Percentiles rank a stretch among this genome's conserved stretches.
Evolutionary conservation across 345 rosid genomes (phyloP).

Genomic region (Salix exigua): DNA sequence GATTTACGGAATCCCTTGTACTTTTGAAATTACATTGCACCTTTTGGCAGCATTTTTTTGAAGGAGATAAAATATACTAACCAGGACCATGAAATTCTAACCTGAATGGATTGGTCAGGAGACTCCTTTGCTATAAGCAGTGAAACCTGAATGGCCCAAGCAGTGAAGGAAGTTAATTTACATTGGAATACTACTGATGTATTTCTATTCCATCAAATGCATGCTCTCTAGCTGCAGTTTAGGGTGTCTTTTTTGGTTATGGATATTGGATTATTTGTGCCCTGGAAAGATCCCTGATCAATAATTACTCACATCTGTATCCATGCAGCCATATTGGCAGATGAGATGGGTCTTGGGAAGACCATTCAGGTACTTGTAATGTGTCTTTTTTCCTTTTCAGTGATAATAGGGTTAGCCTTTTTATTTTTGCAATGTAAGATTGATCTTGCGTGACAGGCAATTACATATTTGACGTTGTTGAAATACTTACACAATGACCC

Average conservation of each 20-base stretch:
- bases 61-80: not conserved
- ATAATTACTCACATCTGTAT: slow-evolving; percentile 25
- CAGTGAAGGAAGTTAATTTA: not conserved
- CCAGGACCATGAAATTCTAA: not conserved
- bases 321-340: slow-evolving; percentile 87
- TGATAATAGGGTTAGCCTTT: not conserved
- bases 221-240: not conserved
- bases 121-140: not conserved
- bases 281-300: slow-evolving; percentile 1
- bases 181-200: not conserved
- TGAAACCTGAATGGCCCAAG: not conserved
- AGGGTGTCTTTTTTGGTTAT: not conserved
- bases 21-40: not conserved
- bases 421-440: slow-evolving; percentile 5
- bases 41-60: not conserved
- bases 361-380: slow-evolving; percentile 74
- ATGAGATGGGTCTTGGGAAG: slow-evolving; percentile 99
- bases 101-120: not conserved
- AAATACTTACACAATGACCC: slow-evolving; percentile 75
- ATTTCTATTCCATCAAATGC: not conserved
- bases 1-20: not conserved
- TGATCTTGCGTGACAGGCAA: slow-evolving; percentile 52
- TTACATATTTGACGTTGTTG: slow-evolving; percentile 75
- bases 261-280: slow-evolving; percentile 3
- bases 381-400: slow-evolving; percentile 1